Conservation (phyloP, 768 basidiomycete genomes). For the Asterophora parasitica region DNA sequence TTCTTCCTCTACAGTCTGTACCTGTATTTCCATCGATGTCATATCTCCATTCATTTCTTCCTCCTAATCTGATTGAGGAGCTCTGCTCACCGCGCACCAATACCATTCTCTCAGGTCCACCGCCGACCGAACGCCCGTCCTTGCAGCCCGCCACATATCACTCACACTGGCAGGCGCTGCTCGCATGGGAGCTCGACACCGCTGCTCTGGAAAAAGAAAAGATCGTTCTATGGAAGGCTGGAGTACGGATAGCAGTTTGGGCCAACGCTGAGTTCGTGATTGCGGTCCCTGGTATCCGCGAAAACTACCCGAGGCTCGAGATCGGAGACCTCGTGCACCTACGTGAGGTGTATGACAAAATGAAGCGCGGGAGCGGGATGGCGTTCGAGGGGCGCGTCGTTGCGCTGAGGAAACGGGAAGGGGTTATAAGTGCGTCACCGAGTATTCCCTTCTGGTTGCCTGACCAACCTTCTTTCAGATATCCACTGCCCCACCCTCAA, state of each 20-base stretch:
- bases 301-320: conserved; percentile 35
- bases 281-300: conserved; percentile 35
- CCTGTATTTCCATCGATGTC: conserved; percentile 36
- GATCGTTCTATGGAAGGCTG: conserved; percentile 40
- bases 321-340: conserved; percentile 42
- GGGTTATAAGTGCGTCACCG: conserved; percentile 38
- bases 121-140: conserved; percentile 21
- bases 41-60: conserved; percentile 39
- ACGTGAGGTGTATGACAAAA: conserved; percentile 33
- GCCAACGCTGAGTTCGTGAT: conserved; percentile 33
- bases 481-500: conserved; percentile 37
- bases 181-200: conserved; percentile 43
- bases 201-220: conserved; percentile 36
- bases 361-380: conserved; percentile 28
- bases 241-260: conserved; percentile 32
- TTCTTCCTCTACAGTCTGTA: conserved; percentile 37
- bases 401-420: conserved; percentile 40
- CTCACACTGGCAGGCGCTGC: conserved; percentile 36
- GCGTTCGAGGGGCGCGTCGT: conserved; percentile 45
- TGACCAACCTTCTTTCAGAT: conserved; percentile 22
- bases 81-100: conserved; percentile 18
- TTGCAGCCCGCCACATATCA: conserved; percentile 30
- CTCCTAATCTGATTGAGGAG: conserved; percentile 31
- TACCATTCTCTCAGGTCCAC: conserved; percentile 26
- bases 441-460: neutral